Evolutionary conservation across 768 basidiomycete species (phyloP).

Genomic region (Lentinus tigrinus): DNA sequence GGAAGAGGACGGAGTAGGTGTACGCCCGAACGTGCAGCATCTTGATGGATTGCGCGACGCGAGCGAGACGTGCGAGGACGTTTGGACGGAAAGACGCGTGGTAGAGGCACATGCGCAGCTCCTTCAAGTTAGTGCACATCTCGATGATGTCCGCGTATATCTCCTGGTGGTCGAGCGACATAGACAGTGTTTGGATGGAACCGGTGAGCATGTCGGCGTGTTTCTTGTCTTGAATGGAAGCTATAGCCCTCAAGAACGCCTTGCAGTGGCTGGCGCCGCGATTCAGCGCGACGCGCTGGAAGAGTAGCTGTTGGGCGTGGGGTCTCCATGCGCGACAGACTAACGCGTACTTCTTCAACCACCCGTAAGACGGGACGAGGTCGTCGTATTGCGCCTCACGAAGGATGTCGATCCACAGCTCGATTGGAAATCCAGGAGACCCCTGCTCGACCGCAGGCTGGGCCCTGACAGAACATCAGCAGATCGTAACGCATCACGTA

Average conservation of each 20-base stretch:
- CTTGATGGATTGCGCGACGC: neutral
- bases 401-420: constrained; percentile 1
- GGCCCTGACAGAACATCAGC: too few relatives aligned
- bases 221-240: neutral
- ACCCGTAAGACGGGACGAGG: constrained; percentile 4
- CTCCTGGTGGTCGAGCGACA: constrained; percentile 12
- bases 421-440: neutral
- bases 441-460: too few relatives aligned
- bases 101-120: constrained; percentile 6
- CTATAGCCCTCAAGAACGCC: neutral
- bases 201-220: neutral
- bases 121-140: constrained; percentile 3
- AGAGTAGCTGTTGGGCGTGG: constrained; percentile 6
- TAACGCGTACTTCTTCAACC: constrained; percentile 1
- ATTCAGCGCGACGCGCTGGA: neutral
- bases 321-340: constrained; percentile 7
- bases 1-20: neutral
- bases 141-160: neutral
- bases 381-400: constrained; percentile 7
- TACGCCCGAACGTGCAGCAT: neutral
- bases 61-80: neutral
- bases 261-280: neutral
- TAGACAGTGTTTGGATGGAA: neutral
- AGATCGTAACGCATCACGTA: too few relatives aligned
- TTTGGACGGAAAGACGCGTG: constrained; percentile 5